Base-by-base conservation (phyloP, 148 eudicot genomes). In the Vaccinium macrocarpon region DNA sequence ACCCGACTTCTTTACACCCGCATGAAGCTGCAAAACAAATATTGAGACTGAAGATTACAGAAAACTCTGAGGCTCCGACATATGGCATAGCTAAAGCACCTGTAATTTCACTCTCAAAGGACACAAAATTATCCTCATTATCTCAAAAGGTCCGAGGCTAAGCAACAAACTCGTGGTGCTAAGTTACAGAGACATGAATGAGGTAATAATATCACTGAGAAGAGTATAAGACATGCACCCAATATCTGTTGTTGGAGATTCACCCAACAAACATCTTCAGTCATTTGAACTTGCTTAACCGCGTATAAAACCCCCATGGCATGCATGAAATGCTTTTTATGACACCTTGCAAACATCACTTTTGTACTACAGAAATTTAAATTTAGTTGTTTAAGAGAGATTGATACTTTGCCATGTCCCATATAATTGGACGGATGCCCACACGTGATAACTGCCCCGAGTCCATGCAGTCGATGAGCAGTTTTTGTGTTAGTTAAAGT, bases 1-100 rank as follows among this genome's bases (percentile, higher is more conserved):
- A 72, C 98, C 99, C 5, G 98, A 93, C 89, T 97, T 97, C 88
- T 95, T 97, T 81, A 97, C 96, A 71, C 99, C 99, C 61, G 92
- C 93, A 42, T 97, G 99, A 81, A 97, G 98, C 99, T 97, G 94
- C 87, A 73, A 35, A 72, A 81, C 56, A 13, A 35, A 16, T 16
- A 32, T 3, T 9, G 42, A 71, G 38, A 46, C 62, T 35, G 76
- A 82, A 2, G 38, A 82, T 82, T 12, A 71, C 38, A 72, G 29
- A 72, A 15, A 81, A 9, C 35, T 10, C 15, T 25, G 35, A 66
- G 16, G 72, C 8, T 27, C 46, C 6, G 1, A 72, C 46, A 64
- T 21, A 70, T 53, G 61, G n/a, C 11, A 74, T 16, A 16, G 42
- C 49, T 38, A 74, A 59, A 78, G 46, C 25, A 76, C 35, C 25